Base-by-base conservation (phyloP, 2,329 filamentous ascomycete species). In the Pseudopithomyces chartarum region DNA sequence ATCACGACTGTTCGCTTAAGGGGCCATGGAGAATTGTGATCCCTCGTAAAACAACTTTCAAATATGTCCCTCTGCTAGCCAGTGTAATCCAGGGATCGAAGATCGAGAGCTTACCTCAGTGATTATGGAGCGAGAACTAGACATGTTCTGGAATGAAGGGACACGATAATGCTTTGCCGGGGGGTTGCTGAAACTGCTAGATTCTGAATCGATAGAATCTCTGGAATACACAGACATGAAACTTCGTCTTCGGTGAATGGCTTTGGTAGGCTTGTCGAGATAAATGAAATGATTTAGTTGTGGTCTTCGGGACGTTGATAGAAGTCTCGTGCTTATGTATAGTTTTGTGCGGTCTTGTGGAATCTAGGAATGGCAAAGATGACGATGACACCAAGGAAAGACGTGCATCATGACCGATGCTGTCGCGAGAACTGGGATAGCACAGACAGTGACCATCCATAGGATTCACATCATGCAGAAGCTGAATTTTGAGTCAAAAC, bases 61-160 rank as follows among this genome's bases (percentile, higher is more conserved):
- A 8, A 8, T 8, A 29, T 29, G 26, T 4, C 8, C 8, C 26
- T 29, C 26, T 20, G 13, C 15, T 47, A 15, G 6, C 23, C 2
- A 22, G n/a, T 46, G n/a, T 15, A n/a, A 6, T 26, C 17, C 19
- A 13, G 29, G 13, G 15, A 17, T 19, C 13, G 32, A 29, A 22
- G 5, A 42, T 32, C n/a, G 10, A 13, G 20, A 23, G 50, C 65
- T 33, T 66, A 74, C 73, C n/a, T 58, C 36, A 3, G 66, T 64
- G 40, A 73, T 69, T 32, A 54, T 69, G 1, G 48, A 20, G 23
- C 58, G 59, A 20, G 59, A 48, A 11, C 55, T 47, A 17, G 71
- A 63, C 73, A 75, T 75, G 22, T 44, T 65, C 43, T 57, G 32
- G 19, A 65, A 68, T 7, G 59, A 59, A 34, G 68, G 66, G 1